Evolutionary conservation across 768 basidiomycete genomes (phyloP), one percentile per base, ranked within the genome.

Genomic region (Kwoniella dendrophila): DNA sequence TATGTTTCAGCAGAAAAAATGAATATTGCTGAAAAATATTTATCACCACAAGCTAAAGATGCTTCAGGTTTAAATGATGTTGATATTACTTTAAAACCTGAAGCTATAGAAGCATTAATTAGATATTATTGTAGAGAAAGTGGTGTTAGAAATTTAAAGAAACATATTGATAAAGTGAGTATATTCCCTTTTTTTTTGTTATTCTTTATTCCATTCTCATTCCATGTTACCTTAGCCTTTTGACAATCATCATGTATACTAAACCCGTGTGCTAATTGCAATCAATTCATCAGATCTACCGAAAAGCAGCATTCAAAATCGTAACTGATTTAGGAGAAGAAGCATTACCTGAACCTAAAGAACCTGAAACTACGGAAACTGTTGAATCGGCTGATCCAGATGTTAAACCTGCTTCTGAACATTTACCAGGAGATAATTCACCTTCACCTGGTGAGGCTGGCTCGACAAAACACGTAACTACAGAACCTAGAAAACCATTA

Each of bases 81-180:
- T 1, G 89, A 96, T 75, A 90, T 99, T 3, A 79, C 84, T 55
- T 81, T 99, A 16, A 87, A 90, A 20, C 83, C 85, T 5, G 82
- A 85, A 10, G 86, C 93, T 0, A 87, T 98, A 45, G 91, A 94
- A 68, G 81, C 86, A 11, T 83, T 99, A 54, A 98, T 99, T 81
- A 90, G 94, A 76, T 97, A 93, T 78, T 98, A 98, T 79, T 94
- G 92, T 76, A 85, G 96, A 24, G 96, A 99, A 82, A 95, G 92
- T 70, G 96, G 96, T 44, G 96, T 99, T 30, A 83, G 96, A 50
- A 92, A 93, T 74, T 74, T 99, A 77, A 98, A 98, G 86, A 98
- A 99, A 81, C 90, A 94, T 72, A 95, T 99, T 56, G 95, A 99
- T 74, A 98, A 98, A 87, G 92, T 92, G 58, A 54, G 65, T 59